phyloP scores from a whole-genome alignment of 139 green algal genomes.

The Closterium sp. region DNA sequence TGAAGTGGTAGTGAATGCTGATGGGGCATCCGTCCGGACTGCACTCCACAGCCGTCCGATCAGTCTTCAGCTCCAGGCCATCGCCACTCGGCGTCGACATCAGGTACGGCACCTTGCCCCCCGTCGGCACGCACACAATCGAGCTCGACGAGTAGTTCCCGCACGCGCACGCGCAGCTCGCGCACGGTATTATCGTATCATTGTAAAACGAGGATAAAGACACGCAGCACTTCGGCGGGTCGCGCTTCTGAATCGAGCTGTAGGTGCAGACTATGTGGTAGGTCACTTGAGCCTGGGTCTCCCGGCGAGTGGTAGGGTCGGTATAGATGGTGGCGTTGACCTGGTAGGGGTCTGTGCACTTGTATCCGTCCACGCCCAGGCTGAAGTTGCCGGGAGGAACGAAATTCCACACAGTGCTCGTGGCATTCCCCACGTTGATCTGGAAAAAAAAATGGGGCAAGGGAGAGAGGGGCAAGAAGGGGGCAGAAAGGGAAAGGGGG shows the following conservation, averaged over 20 bases:
- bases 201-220: slow-evolving; percentile 41
- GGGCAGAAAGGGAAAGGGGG: no score
- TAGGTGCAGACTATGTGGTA: not conserved
- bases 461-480: no score
- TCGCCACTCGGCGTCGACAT: not conserved
- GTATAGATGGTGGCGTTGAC: not conserved
- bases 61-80: not conserved
- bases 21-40: slow-evolving; percentile 34
- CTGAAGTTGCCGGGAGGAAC: not conserved
- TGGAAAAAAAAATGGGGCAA: no score
- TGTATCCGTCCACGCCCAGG: not conserved
- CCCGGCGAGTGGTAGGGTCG: not conserved
- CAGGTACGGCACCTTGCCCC: not conserved
- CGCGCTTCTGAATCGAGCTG: not conserved
- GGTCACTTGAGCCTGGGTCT: not conserved
- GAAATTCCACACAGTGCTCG: no score
- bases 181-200: slow-evolving; percentile 21
- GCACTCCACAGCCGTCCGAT: not conserved
- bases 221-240: slow-evolving; percentile 35
- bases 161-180: slow-evolving; percentile 27
- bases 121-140: not conserved
- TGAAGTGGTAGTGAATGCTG: slow-evolving; percentile 37
- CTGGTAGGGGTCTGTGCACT: not conserved
- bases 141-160: slow-evolving; percentile 19
- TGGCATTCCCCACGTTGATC: no score